These are phyloP conservation scores for Phytophthora nicotianae DNA, from an alignment of 352 stramenopile genomes.

Conservation along the genomic window DNA sequence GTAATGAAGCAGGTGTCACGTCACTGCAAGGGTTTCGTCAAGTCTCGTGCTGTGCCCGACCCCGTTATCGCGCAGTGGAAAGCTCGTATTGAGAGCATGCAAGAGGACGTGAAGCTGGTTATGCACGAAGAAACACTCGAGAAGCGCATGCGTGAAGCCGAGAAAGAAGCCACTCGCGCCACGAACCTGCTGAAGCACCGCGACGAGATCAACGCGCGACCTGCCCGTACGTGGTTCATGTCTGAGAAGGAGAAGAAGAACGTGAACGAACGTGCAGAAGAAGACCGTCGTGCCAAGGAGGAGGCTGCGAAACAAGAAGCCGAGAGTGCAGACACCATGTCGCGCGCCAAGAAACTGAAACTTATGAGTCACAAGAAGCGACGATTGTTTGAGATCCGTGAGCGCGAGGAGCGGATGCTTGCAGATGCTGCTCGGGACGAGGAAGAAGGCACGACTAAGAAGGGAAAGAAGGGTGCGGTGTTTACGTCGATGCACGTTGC, in stretches of 20 bases:
- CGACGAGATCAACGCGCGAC: slow-evolving; percentile 90
- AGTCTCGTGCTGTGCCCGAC: slow-evolving; percentile 89
- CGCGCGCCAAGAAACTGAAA: slow-evolving; percentile 80
- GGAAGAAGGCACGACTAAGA: slow-evolving; percentile 32
- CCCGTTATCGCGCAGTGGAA: slow-evolving; percentile 90
- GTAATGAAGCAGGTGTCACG: slow-evolving; percentile 95
- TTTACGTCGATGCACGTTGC: slow-evolving; percentile 85
- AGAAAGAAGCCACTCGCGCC: slow-evolving; percentile 90
- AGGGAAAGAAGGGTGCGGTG: slow-evolving; percentile 57
- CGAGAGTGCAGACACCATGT: slow-evolving; percentile 41
- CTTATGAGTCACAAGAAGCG: slow-evolving; percentile 90
- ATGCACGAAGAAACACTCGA: slow-evolving; percentile 91
- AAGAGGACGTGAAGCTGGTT: slow-evolving; percentile 73
- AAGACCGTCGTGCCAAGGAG: slow-evolving; percentile 62
- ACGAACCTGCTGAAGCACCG: slow-evolving; percentile 91
- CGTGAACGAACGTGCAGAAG: slow-evolving; percentile 69
- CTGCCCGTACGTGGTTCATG: slow-evolving; percentile 93
- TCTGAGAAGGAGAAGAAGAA: slow-evolving; percentile 90
- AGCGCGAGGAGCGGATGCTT: slow-evolving; percentile 83
- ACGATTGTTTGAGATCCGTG: slow-evolving; percentile 80
- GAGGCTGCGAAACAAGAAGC: slow-evolving; percentile 40
- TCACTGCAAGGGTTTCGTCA: slow-evolving; percentile 90
- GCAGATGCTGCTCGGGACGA: slow-evolving; percentile 61
- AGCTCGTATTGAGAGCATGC: slow-evolving; percentile 84
- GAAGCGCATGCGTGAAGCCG: slow-evolving; percentile 88